phyloP scores from a whole-genome alignment of 345 rosid species.

The Excoecaria agallocha region DNA sequence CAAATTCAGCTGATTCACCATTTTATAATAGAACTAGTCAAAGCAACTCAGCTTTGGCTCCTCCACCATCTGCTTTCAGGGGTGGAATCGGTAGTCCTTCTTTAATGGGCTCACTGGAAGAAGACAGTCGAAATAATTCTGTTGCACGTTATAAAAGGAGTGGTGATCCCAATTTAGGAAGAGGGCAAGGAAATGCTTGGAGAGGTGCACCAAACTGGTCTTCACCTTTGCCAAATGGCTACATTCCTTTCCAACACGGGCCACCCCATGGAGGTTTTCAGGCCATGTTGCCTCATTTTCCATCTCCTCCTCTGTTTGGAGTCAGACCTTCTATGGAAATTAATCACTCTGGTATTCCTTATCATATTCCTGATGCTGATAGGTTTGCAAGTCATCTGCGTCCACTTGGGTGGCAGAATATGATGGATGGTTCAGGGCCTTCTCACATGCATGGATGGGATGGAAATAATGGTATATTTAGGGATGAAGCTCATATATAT shows the following conservation, averaged over 20 bases:
- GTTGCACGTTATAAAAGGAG: constrained; percentile 61
- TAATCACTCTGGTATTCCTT: constrained; percentile 71
- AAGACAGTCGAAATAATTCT: constrained; percentile 51
- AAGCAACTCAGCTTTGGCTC: constrained; percentile 47
- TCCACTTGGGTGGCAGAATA: constrained; percentile 90
- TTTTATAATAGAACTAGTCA: constrained; percentile 56
- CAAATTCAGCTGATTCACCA: constrained; percentile 55
- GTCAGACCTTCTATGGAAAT: constrained; percentile 85
- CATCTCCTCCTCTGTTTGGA: constrained; percentile 66
- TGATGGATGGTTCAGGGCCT: constrained; percentile 75
- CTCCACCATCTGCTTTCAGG: constrained; percentile 62
- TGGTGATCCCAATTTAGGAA: constrained; percentile 58
- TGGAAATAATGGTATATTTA: constrained; percentile 63
- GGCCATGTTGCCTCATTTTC: constrained; percentile 73
- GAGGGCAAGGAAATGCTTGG: constrained; percentile 90
- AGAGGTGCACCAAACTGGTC: constrained; percentile 86
- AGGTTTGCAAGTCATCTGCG: constrained; percentile 80
- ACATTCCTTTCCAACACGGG: constrained; percentile 83
- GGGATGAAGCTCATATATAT: constrained; percentile 76
- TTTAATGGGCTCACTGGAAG: constrained; percentile 63
- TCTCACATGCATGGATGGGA: constrained; percentile 92
- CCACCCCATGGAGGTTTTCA: constrained; percentile 79
- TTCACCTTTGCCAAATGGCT: constrained; percentile 72
- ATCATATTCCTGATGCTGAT: constrained; percentile 75
- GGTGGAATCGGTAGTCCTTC: constrained; percentile 64